Evolutionary conservation across 306 rosid species (phyloP).

Genomic region (Quercus gilva): DNA sequence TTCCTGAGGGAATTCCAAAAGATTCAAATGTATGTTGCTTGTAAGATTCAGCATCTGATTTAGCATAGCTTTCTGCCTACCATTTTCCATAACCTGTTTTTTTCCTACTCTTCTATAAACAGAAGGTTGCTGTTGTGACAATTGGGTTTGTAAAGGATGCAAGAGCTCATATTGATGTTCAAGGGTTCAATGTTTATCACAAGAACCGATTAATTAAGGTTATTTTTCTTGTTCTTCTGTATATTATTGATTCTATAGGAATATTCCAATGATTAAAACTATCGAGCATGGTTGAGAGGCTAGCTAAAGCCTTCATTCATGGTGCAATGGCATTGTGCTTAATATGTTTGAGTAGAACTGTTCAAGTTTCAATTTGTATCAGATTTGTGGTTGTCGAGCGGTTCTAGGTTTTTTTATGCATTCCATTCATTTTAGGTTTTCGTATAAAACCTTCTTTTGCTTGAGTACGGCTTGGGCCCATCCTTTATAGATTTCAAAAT

Average conservation of each 20-base stretch:
- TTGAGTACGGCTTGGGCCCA: too few species aligned
- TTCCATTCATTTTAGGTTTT: too few species aligned
- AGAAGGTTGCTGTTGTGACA: conserved; percentile 1
- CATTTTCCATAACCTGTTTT: not conserved
- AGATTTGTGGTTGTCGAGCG: too few species aligned
- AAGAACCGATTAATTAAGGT: conserved; percentile 16
- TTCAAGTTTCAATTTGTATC: too few species aligned
- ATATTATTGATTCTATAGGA: not conserved
- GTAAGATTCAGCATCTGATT: not conserved
- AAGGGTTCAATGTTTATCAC: conserved; percentile 15
- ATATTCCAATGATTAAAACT: not conserved
- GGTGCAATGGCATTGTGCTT: too few species aligned
- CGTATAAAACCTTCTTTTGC: too few species aligned
- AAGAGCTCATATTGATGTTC: conserved; percentile 9
- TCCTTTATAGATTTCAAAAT: too few species aligned
- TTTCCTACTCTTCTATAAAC: not conserved
- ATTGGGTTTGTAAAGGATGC: conserved; percentile 16
- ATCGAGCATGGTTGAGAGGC: too few species aligned
- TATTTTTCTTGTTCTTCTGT: not conserved
- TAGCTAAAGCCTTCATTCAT: too few species aligned
- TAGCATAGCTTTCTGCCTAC: not conserved
- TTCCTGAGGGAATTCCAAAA: not conserved
- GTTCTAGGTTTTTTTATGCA: too few species aligned
- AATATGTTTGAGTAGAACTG: too few species aligned
- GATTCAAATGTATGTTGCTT: not conserved